Conservation (phyloP, 768 basidiomycete species). For the Hortiboletus flavorubellus region DNA sequence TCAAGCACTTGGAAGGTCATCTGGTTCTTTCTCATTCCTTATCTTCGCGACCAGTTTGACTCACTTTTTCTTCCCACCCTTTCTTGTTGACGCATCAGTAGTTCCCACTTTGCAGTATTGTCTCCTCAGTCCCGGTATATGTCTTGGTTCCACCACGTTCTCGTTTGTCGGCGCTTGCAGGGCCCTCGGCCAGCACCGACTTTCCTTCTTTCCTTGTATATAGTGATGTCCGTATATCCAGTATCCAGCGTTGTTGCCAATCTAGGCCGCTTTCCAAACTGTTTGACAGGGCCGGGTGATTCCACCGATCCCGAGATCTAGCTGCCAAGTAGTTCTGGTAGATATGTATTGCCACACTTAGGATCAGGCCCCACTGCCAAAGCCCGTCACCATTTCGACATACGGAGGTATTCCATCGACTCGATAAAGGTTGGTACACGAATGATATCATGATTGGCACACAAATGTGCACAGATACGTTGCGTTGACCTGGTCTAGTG, state of each 20-base stretch:
- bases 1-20: background rate
- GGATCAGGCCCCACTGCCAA: too few relatives aligned
- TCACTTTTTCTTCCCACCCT: background rate
- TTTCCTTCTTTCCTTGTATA: background rate
- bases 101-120: background rate
- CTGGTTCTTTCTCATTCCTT: background rate
- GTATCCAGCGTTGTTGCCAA: background rate
- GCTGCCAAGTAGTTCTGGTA: too few relatives aligned
- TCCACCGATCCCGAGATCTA: too few relatives aligned
- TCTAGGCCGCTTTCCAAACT: background rate
- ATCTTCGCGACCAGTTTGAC: background rate
- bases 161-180: constrained; percentile 1
- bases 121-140: background rate
- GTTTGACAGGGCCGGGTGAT: background rate
- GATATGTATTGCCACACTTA: too few relatives aligned
- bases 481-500: too few relatives aligned
- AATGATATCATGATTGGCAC: too few relatives aligned
- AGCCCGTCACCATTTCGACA: too few relatives aligned
- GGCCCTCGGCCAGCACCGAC: background rate
- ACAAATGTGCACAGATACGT: too few relatives aligned
- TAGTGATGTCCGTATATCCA: background rate
- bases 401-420: too few relatives aligned
- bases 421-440: too few relatives aligned
- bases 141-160: background rate
- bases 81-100: too few relatives aligned